These are phyloP conservation scores for Irpex sp. DNA, from an alignment of 1,284 basidiomycete genomes.

Conservation along the genomic window DNA sequence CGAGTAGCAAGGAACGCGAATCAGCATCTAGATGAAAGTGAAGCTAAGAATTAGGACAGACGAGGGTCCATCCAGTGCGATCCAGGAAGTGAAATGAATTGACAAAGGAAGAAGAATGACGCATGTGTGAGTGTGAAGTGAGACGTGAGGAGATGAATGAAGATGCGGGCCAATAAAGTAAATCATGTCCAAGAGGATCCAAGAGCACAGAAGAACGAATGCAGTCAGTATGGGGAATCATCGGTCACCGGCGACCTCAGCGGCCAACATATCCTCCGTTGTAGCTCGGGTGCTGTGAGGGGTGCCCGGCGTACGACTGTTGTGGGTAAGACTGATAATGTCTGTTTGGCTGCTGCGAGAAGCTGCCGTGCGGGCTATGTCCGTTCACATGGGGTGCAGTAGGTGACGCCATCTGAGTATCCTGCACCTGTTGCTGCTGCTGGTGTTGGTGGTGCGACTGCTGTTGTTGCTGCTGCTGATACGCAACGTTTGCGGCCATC, in stretches of 20 bases:
- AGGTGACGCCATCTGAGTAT: background rate
- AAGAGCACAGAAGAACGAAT: background rate
- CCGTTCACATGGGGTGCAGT: background rate
- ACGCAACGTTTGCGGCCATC: background rate
- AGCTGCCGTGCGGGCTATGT: background rate
- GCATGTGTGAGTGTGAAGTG: background rate
- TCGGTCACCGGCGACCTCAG: background rate
- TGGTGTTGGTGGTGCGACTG: too few species aligned
- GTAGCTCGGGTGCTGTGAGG: constrained; percentile 4
- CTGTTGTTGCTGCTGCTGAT: background rate
- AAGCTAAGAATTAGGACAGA: background rate
- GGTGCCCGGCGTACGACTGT: constrained; percentile 8
- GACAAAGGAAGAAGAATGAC: background rate
- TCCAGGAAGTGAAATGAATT: background rate
- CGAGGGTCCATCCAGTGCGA: background rate
- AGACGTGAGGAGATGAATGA: background rate
- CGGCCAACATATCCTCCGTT: constrained; percentile 3
- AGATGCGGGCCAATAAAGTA: too few species aligned
- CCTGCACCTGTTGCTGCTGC: background rate
- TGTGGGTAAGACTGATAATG: constrained; percentile 14
- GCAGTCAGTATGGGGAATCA: background rate
- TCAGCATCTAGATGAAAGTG: background rate
- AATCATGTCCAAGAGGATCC: background rate
- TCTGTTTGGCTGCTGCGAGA: background rate
- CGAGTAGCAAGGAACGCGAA: constrained; percentile 5